Evolutionary conservation across 2,329 filamentous ascomycete genomes (phyloP), one percentile per base, ranked within the genome.

Genomic region (Pseudomassariella vexata): DNA sequence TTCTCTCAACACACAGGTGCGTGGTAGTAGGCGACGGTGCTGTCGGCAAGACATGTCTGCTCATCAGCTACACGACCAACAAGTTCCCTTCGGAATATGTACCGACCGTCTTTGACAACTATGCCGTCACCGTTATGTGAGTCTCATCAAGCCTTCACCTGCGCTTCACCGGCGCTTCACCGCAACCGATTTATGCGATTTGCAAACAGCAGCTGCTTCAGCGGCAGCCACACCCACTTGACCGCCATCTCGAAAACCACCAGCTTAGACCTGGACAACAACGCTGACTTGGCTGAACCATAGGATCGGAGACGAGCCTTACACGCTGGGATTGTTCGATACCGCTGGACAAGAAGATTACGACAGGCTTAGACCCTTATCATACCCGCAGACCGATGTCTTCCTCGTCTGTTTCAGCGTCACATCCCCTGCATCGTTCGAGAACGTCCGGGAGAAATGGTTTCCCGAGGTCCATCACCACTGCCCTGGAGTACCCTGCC

Each of bases 61-160:
- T 98, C 58, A 98, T 98, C 69, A 94, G 87, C 61, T 98, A 98
- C 68, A 98, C 92, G 45, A 98, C 92, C 45, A 98, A 98, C 76
- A 96, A 96, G 56, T 98, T 98, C 63, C 92, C 92, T 21, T 95
- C 89, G 53, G 92, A 98, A 89, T 98, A 98, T 63, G 92, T 98
- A 37, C 92, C 92, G 32, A 98, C 92, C 19, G 92, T 98, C 44
- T 98, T 98, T 64, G 92, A 98, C 65, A 98, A 98, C 68, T 98
- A 98, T 76, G 92, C 92, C 37, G 92, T 98, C 60, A 98, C 92
- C 47, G 92, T 98, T 49, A 98, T 98, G 92, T 95, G 75, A 81
- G 88, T 82, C 35, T 39, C 49, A 42, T 26, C 23, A n/a, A n/a
- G n/a, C n/a, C n/a, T 36, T 27, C 26, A 34, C 36, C 30, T 24